A percentile compares a stretch with the other conserved stretches of the same genome.
phyloP scores from a whole-genome alignment of 805 yeast species.

The Lipomyces sp. region DNA sequence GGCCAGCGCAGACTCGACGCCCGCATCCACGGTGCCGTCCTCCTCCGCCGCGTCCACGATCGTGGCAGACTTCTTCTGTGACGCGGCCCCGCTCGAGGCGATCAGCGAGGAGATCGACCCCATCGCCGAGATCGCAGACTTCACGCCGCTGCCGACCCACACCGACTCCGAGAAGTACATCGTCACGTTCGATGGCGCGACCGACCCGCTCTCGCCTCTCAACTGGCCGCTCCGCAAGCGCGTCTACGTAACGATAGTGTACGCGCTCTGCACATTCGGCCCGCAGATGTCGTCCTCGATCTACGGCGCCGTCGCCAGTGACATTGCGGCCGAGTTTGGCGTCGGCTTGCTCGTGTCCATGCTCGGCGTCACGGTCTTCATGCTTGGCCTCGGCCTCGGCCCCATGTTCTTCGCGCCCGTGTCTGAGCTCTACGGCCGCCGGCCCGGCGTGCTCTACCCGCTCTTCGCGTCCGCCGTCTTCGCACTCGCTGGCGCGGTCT shows the following conservation, averaged over 20 bases:
- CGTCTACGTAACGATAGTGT: conserved; percentile 41
- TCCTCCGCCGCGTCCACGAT: not conserved
- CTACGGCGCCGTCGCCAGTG: conserved; percentile 15
- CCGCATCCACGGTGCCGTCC: no score
- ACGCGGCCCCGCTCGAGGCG: not conserved
- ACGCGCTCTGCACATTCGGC: conserved; percentile 43
- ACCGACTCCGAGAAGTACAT: conserved; percentile 11
- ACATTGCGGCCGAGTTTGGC: conserved; percentile 6
- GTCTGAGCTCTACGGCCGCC: conserved; percentile 43
- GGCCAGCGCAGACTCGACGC: no score
- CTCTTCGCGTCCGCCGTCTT: conserved; percentile 43
- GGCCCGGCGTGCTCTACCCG: conserved; percentile 46
- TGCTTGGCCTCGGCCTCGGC: conserved; percentile 43
- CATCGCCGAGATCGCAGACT: conserved; percentile 4
- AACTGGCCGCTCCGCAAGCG: conserved; percentile 42
- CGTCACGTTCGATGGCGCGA: conserved; percentile 66
- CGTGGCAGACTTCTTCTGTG: not conserved
- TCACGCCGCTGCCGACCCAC: conserved; percentile 13
- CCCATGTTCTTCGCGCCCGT: conserved; percentile 64
- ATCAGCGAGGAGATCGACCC: conserved; percentile 2
- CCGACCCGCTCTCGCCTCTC: conserved; percentile 70
- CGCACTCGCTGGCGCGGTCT: conserved; percentile 51
- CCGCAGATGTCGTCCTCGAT: conserved; percentile 54
- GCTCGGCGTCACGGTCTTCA: conserved; percentile 24
- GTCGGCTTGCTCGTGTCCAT: conserved; percentile 10